Base-by-base conservation (phyloP, 2,329 filamentous ascomycete species). In the Fusarium sororula region DNA sequence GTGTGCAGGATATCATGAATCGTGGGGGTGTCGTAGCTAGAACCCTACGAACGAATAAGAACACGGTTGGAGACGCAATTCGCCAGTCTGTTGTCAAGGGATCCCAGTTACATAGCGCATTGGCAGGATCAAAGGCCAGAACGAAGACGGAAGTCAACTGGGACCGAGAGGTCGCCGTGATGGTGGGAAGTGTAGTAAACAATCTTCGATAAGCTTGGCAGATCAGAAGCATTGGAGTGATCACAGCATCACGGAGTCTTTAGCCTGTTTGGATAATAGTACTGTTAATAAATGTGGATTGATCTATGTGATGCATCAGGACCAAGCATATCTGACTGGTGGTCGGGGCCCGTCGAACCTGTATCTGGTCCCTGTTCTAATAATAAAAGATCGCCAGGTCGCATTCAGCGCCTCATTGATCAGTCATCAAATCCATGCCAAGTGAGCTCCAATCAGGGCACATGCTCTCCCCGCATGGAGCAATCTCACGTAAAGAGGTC, bases 101-200 rank as follows among this genome's bases (percentile, higher is more conserved):
- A 0, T 93, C 91, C 41, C 90, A 91, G 80, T 80, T 92, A 57
- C 93, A 94, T 5, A 87, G 86, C 20, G 88, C 86, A 1, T 79
- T 90, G 51, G 75, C 80, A 7, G 80, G 79, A 14, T 80, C 82
- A 18, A 85, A 83, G 66, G 84, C 82, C 47, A 89, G 85, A 77
- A 82, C 80, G 38, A 87, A 85, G 65, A 82, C 87, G 47, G 79
- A 84, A n/a, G 83, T 84, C 18, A 84, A 84, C 63, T 98, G 94
- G 94, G 96, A 98, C 78, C 89, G 96, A 44, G 96, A 98, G 83
- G 92, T 95, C 54, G 95, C 95, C 4, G 95, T 98, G 54, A 98
- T 98, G 96, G 93, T 97, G 47, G 92, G 93, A 59, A 94, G 94
- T 77, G 90, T 98, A 11, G 87, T 95, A 44, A 89, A 88, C 54